Evolutionary conservation across 176 grass and related monocot species (phyloP).

Genomic region (Cocos nucifera): DNA sequence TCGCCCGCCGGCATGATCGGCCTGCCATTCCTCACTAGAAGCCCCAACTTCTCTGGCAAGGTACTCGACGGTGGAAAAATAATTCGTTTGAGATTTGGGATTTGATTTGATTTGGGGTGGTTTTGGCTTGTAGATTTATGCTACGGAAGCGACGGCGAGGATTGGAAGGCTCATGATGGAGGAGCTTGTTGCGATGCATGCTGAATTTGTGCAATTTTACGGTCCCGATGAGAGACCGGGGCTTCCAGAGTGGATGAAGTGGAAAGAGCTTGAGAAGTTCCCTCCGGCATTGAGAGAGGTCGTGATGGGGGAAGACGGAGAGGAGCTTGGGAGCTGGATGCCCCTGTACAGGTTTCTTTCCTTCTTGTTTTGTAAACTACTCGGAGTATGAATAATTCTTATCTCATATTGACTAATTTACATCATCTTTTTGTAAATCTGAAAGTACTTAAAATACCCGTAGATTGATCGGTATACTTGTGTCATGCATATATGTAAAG

Average conservation of each 20-base stretch:
- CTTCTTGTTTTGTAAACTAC: neutral
- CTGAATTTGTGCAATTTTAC: slow-evolving; percentile 61
- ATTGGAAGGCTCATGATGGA: slow-evolving; percentile 74
- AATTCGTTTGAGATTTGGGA: neutral
- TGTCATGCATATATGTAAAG: no score
- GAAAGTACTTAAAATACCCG: no score
- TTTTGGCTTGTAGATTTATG: slow-evolving; percentile 53
- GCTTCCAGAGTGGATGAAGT: slow-evolving; percentile 62
- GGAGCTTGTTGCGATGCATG: slow-evolving; percentile 67
- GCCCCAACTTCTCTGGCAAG: slow-evolving; percentile 47
- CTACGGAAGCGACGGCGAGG: slow-evolving; percentile 47
- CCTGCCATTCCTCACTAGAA: slow-evolving; percentile 74
- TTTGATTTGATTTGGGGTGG: neutral
- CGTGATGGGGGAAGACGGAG: slow-evolving; percentile 26
- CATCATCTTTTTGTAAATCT: no score
- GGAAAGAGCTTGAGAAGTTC: slow-evolving; percentile 40
- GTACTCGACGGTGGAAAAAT: slow-evolving; percentile 6
- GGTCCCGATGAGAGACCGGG: slow-evolving; percentile 30
- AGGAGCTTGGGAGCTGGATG: slow-evolving; percentile 43
- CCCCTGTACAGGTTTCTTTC: slow-evolving; percentile 59
- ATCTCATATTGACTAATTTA: no score
- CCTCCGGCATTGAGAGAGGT: slow-evolving; percentile 24
- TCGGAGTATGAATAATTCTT: no score
- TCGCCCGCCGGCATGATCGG: slow-evolving; percentile 62
- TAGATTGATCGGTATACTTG: no score